Base-by-base conservation (phyloP, 306 rosid genomes). In the Glycine tomentella region DNA sequence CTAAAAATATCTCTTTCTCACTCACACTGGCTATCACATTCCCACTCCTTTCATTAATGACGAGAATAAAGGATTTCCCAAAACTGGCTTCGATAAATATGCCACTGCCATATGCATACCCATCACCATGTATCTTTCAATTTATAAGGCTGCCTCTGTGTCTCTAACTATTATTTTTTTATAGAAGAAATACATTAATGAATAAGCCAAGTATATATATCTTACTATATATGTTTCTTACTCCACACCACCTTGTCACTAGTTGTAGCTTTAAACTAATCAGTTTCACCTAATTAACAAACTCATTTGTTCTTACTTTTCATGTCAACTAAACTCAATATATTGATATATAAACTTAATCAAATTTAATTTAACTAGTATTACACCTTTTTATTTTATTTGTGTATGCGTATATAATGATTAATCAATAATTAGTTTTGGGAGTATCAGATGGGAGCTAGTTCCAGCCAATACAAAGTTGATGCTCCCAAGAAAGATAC, bases 401-500 rank as follows among this genome's bases (percentile, higher is more conserved):
- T 14, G 20, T 36, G 0, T 25, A 2, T 2, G n/a, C n/a, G 14
- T 2, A n/a, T 31, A n/a, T 45, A 25, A 15, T 68, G 84, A 34
- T 50, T 75, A 62, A 42, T 77, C 7, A 53, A 72, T 72, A 83
- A 78, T 78, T 56, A 67, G 70, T 58, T 78, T 78, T 33, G 76
- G 76, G 53, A 84, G 77, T 74, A 64, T 82, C 38, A 79, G 14
- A 44, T 15, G 82, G 84, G 46, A 42, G 46, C 9, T 85, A 80
- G 79, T 57, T 53, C 82, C 87, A 80, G 64, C 85, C 65, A 86
- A 70, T 58, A 81, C 55, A 80, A 74, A 84, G 79, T 65, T 87
- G 89, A 87, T 89, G 90, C 86, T 89, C 85, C 87, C 87, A 76
- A 88, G 89, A 83, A 87, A 88, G 91, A 90, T 92, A 91, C 83